phyloP scores from a whole-genome alignment of 495 filamentous ascomycete species.

The Bryoglossum gracile region DNA sequence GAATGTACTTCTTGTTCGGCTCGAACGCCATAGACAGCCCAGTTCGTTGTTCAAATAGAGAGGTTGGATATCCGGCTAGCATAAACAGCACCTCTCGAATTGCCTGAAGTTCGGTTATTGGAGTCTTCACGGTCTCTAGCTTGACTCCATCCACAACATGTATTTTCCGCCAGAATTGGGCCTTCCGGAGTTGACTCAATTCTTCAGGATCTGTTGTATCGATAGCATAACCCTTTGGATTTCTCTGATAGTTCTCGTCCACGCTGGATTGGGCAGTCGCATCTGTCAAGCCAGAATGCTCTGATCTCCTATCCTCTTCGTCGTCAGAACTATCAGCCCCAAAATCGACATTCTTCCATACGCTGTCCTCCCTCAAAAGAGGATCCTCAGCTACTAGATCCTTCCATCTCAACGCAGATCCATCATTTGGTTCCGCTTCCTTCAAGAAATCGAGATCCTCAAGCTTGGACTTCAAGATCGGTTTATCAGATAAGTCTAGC shows the following conservation, averaged over 20 bases:
- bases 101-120: slow-evolving; percentile 63
- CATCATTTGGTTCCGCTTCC: slow-evolving; percentile 32
- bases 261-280: slow-evolving; percentile 25
- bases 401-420: slow-evolving; percentile 57
- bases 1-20: slow-evolving; percentile 22
- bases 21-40: slow-evolving; percentile 6
- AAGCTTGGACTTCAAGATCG: slow-evolving; percentile 59
- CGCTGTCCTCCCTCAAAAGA: slow-evolving; percentile 55
- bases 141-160: slow-evolving; percentile 19
- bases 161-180: slow-evolving; percentile 56
- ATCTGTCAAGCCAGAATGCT: slow-evolving; percentile 12
- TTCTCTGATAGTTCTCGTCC: slow-evolving; percentile 32
- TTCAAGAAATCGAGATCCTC: slow-evolving; percentile 50
- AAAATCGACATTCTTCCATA: slow-evolving; percentile 78
- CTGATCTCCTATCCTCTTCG: slow-evolving; percentile 31
- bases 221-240: slow-evolving; percentile 31
- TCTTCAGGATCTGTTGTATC: slow-evolving; percentile 33
- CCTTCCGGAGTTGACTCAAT: slow-evolving; percentile 44
- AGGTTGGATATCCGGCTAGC: slow-evolving; percentile 72
- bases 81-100: slow-evolving; percentile 78
- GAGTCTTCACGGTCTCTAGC: slow-evolving; percentile 30
- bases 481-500: slow-evolving; percentile 74
- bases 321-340: slow-evolving; percentile 57
- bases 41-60: slow-evolving; percentile 47
- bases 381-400: slow-evolving; percentile 69